Conservation (phyloP, 2,329 filamentous ascomycete genomes). For the Geosmithia flava region DNA sequence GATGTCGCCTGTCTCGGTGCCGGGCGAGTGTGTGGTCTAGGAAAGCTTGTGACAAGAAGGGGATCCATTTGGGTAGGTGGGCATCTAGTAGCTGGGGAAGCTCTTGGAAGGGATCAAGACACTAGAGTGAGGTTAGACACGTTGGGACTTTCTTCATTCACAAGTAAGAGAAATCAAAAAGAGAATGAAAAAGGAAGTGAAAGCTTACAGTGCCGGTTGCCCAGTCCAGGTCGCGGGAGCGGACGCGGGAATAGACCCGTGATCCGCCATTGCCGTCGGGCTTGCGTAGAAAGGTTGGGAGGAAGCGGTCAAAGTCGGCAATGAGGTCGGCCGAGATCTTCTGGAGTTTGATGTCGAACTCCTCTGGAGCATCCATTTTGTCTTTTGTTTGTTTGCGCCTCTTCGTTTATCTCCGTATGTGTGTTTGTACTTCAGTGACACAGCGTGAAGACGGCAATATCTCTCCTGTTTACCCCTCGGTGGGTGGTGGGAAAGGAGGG, state of each 20-base stretch:
- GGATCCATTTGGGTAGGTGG: conserved; percentile 64
- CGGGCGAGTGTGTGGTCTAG: conserved; percentile 46
- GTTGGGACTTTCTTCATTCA: not conserved
- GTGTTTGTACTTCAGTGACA: no score
- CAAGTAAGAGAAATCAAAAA: not conserved
- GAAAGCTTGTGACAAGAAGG: conserved; percentile 63
- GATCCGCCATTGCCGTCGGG: conserved; percentile 28
- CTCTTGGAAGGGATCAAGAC: conserved; percentile 86
- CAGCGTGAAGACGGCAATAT: not conserved
- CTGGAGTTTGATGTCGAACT: conserved; percentile 50
- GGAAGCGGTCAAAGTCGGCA: conserved; percentile 40
- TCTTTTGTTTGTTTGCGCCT: no score
- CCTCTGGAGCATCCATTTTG: conserved; percentile 54
- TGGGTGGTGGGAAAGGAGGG: not conserved
- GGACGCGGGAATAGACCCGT: conserved; percentile 34
- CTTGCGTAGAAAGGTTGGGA: conserved; percentile 40
- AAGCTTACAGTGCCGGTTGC: conserved; percentile 30
- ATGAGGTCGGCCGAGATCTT: conserved; percentile 47
- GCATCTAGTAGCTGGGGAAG: conserved; percentile 87
- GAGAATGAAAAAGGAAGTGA: not conserved
- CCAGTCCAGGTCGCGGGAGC: conserved; percentile 33
- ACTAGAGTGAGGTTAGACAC: conserved; percentile 13
- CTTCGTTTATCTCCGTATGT: no score
- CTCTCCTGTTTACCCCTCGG: not conserved
- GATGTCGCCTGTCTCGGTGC: conserved; percentile 12